Percentiles rank a stretch among this genome's conserved stretches.
Conservation (phyloP, 2,329 filamentous ascomycete genomes). For the Graphilbum fragrans region DNA sequence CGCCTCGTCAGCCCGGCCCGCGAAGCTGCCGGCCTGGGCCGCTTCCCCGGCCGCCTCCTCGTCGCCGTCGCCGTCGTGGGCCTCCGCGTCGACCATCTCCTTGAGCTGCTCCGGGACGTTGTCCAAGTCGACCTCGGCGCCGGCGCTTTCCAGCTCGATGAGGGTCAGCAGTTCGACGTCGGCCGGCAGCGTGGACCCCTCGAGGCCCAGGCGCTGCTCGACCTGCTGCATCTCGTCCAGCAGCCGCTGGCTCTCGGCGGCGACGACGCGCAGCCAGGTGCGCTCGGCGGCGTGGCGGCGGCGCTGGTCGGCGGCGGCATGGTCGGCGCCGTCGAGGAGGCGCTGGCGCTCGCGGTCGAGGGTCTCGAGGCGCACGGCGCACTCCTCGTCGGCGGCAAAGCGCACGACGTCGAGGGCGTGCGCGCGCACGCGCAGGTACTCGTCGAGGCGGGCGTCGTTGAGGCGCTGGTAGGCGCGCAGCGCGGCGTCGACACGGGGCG, state of each 20-base stretch:
- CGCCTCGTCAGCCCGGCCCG: too few species aligned
- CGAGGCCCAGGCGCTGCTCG: conserved; percentile 18
- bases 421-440: conserved; percentile 24
- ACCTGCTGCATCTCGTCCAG: conserved; percentile 27
- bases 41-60: background rate
- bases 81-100: background rate
- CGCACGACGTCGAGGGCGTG: conserved; percentile 25
- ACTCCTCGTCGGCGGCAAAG: conserved; percentile 25
- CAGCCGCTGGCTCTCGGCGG: conserved; percentile 29
- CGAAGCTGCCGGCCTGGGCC: too few species aligned
- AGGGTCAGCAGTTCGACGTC: conserved; percentile 8
- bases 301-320: conserved; percentile 18
- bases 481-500: conserved; percentile 16
- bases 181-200: conserved; percentile 21
- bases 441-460: conserved; percentile 27
- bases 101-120: background rate
- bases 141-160: conserved; percentile 3
- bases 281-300: conserved; percentile 28
- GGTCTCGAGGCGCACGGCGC: conserved; percentile 26
- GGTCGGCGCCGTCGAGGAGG: conserved; percentile 14
- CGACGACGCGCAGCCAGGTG: conserved; percentile 31
- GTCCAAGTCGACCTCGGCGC: conserved; percentile 30
- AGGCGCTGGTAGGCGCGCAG: conserved; percentile 22
- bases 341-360: conserved; percentile 25
- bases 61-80: background rate